Evolutionary conservation across 768 basidiomycete species (phyloP), one percentile per base, ranked within the genome.

Genomic region (Fomitopsis serialis): DNA sequence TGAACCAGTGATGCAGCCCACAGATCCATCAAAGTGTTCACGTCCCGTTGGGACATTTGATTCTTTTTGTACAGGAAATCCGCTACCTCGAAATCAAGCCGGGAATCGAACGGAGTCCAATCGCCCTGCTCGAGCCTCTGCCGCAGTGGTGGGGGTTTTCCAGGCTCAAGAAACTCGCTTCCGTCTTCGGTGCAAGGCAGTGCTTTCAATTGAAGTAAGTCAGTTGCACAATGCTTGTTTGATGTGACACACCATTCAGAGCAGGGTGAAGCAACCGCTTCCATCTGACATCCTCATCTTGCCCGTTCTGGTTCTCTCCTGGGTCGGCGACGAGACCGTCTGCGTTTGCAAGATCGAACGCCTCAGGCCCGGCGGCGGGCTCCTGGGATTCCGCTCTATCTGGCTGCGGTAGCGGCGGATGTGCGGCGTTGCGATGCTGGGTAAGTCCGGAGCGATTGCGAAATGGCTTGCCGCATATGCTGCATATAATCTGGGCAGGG

Each of bases 31-130:
- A 63, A 40, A 5, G 11, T 25, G 9, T 50, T 35, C 13, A 58
- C 40, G 15, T 61, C 49, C 9, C 12, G 23, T n/a, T 37, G 21
- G 1, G 67, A 61, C 57, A 65, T 63, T 43, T 69, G 52, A 2
- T 32, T 49, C 17, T 54, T 23, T 6, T 44, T 48, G 52, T 51
- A 70, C 0, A 65, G 42, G 32, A 69, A 60, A 3, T 71, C 61
- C 0, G 66, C 61, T 2, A 59, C 2, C 23, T 58, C 56, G 32
- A 67, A 68, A 34, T 62, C 56, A 2, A 58, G 17, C 2, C 63
- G 52, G 11, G 24, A 48, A 0, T 48, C 7, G 25, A 57, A 68
- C 2, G 66, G 66, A 2, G 37, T 23, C 63, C 63, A 67, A 12
- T 60, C 58, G 10, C 48, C 53, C 17, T 5, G 43, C 5, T 8